These are phyloP conservation scores for Alternaria brassicicola DNA, from an alignment of 2,329 filamentous ascomycete genomes.

Conservation along the genomic window DNA sequence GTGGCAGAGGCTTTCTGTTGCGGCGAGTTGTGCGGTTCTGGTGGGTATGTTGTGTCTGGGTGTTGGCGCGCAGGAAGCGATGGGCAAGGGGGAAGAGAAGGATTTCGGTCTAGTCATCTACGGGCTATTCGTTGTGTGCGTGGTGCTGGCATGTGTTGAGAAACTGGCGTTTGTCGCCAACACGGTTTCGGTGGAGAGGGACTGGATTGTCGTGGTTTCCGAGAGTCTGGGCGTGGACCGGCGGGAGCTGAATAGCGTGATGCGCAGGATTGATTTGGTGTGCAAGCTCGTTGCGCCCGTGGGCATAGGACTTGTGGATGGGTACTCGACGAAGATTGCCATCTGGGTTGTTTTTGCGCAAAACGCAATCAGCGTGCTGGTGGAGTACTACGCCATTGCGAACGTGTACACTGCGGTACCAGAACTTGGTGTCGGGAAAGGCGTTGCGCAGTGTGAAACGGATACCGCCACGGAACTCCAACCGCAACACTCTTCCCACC, in stretches of 20 bases:
- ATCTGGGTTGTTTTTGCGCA: conserved; percentile 58
- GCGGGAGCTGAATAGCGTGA: conserved; percentile 60
- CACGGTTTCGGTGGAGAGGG: conserved; percentile 70
- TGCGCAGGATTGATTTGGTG: conserved; percentile 64
- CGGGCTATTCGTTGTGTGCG: conserved; percentile 40
- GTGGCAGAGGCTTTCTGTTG: conserved; percentile 45
- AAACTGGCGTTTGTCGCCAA: conserved; percentile 71
- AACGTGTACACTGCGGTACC: conserved; percentile 48
- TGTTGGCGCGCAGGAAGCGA: too few species aligned
- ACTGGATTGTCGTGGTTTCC: conserved; percentile 68
- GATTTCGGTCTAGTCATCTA: conserved; percentile 29
- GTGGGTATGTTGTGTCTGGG: conserved; percentile 21
- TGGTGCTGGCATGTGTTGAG: conserved; percentile 68
- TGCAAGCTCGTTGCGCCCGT: conserved; percentile 64
- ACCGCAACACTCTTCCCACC: conserved; percentile 8
- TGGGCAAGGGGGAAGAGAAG: conserved; percentile 12
- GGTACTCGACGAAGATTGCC: conserved; percentile 56
- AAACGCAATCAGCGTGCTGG: conserved; percentile 55
- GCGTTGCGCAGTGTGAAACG: conserved; percentile 15
- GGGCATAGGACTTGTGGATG: conserved; percentile 57
- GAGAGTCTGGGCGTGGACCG: conserved; percentile 39
- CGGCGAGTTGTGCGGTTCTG: conserved; percentile 40
- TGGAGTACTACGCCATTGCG: conserved; percentile 63
- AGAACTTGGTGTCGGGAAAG: conserved; percentile 26
- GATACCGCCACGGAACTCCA: background rate